These are phyloP conservation scores for Leccinum longicurvipes DNA, from an alignment of 768 basidiomycete species.

Conservation along the genomic window DNA sequence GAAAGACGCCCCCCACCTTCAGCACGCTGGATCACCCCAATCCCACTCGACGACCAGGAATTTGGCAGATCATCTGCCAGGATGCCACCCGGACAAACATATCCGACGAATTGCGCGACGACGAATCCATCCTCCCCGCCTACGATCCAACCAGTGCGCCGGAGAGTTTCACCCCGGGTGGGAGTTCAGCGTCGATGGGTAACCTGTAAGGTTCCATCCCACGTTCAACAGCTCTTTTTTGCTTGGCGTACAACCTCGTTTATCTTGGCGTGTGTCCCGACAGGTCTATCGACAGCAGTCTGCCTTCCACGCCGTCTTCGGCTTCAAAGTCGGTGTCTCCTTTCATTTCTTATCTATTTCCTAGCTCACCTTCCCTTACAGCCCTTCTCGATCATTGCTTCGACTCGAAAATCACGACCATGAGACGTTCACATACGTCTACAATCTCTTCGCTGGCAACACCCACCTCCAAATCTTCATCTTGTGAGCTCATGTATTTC, in stretches of 20 bases:
- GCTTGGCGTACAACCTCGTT: neutral
- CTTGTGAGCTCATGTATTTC: constrained; percentile 37
- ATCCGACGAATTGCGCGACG: neutral
- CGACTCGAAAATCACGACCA: constrained; percentile 23
- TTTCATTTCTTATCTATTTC: neutral
- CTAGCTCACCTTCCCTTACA: constrained; percentile 18
- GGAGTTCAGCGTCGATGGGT: neutral
- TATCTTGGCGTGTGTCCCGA: neutral
- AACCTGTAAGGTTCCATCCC: constrained; percentile 1
- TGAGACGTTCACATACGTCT: constrained; percentile 40
- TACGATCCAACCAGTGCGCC: constrained; percentile 16
- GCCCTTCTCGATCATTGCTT: constrained; percentile 20
- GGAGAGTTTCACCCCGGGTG: neutral
- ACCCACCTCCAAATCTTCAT: constrained; percentile 50
- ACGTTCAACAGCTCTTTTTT: neutral
- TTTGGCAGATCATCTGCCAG: constrained; percentile 24
- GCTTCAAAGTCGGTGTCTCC: constrained; percentile 9
- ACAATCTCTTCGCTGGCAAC: constrained; percentile 42
- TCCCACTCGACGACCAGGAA: constrained; percentile 9
- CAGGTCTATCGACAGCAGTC: constrained; percentile 7
- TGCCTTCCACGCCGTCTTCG: constrained; percentile 5
- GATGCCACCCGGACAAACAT: constrained; percentile 6
- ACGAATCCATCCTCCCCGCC: constrained; percentile 19
- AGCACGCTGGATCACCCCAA: constrained; percentile 13
- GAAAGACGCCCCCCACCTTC: neutral